Evolutionary conservation across 108 stramenopile genomes (phyloP), one percentile per base, ranked within the genome.

Genomic region (Aurantiochytrium sp.): DNA sequence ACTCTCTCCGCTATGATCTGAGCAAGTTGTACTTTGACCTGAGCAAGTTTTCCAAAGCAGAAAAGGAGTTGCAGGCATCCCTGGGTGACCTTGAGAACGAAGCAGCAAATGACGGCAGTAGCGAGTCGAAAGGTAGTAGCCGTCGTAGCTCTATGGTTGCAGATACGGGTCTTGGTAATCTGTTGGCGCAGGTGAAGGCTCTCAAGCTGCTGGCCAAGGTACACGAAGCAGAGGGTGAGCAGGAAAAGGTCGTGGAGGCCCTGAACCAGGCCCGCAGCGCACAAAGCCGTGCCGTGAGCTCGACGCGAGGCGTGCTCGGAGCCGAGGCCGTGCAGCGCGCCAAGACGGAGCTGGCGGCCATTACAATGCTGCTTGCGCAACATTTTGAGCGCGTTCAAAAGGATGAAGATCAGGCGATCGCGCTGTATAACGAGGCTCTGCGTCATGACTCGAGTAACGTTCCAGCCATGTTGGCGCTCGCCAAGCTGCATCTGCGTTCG

Each of bases 1-100:
- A 83, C 45, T 47, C 76, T 6, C 51, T 83, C 3, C 76, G 76
- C 4, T 90, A 87, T 25, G 94, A 94, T 87, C 91, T 95, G 49
- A 92, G 93, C 5, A 88, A 76, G 69, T 93, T 95, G 5, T 93
- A 90, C 89, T 47, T 93, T 53, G 51, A 83, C 51, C 28, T 83
- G 76, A 23, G 76, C 25, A 58, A 88, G 60, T 88, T 64, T 64
- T 58, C 53, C 43, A 42, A 43, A 29, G 91, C 89, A 19, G 88
- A 29, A 14, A 55, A 69, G 69, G 72, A 88, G 6, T 42, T 93
- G 35, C 44, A 60, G 14, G 87, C 88, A 21, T 90, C 59, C 4
- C 55, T 88, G 58, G 58, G 64, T 57, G 49, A 87, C 5, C 19
- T 71, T 21, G 90, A 87, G 49, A 72, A 53, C 3, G 88, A 88